Base-by-base conservation (phyloP, 2,329 filamentous ascomycete species). In the Aspergillus tubingensis region DNA sequence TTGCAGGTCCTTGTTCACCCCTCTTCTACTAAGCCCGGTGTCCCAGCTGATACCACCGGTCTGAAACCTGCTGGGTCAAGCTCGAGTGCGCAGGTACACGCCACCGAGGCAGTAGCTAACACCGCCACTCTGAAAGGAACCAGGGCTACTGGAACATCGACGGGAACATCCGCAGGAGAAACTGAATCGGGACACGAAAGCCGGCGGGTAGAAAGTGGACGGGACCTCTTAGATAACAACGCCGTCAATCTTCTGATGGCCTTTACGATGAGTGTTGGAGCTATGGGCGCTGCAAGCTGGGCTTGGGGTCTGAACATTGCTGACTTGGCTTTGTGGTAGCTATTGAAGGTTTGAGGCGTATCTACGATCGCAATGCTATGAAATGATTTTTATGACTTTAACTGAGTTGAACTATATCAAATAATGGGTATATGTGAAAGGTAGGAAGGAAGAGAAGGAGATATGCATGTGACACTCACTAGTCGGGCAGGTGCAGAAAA, bases 231-330 rank as follows among this genome's bases (percentile, higher is more conserved):
- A 59, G 92, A 96, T 76, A 99, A 99, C 76, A 99, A 99, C 75
- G 90, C 91, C 57, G 92, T 99, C 68, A 99, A 99, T 75, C 86
- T 97, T 60, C 75, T 94, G 59, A 98, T 97, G 94, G 93, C 94
- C 0, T 83, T 86, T 13, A 82, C 82, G 4, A 93, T 96, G 85
- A 96, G 91, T 72, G 65, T 92, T 17, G 86, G 88, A 4, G 90
- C 88, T 4, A 96, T 98, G 86, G 80, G 79, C 0, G 76, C 86
- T 56, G 72, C 77, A 1, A 65, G 70, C 43, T 76, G 72, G 63
- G 51, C 67, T 27, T 78, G 75, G 76, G 70, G 64, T 21, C 48
- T 76, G 7, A 63, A 62, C 41, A 30, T 64, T 47, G n/a, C 13
- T 43, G 32, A 23, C 25, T 54, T 57, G 38, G 38, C 5, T 8